Percentiles rank a stretch among this genome's conserved stretches.
Evolutionary conservation across 768 basidiomycete genomes (phyloP).

Genomic region (Boletellus ananas): DNA sequence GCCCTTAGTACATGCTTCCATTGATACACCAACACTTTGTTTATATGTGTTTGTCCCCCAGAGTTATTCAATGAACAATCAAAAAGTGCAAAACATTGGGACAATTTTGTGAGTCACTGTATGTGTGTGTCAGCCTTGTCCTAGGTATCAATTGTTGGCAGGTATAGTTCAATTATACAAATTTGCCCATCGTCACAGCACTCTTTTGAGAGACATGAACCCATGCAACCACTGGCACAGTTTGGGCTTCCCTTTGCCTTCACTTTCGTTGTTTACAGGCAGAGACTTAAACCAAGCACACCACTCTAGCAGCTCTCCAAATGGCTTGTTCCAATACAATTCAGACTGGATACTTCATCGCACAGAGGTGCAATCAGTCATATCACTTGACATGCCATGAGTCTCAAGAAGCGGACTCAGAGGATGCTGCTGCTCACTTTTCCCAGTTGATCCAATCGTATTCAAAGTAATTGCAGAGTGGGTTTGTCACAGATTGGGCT

Average conservation of each 20-base stretch:
- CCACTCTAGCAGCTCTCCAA: conserved; percentile 48
- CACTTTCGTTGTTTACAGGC: conserved; percentile 10
- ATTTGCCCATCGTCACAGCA: conserved; percentile 2
- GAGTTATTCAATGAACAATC: too few relatives aligned
- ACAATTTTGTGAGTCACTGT: too few relatives aligned
- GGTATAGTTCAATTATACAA: conserved; percentile 11
- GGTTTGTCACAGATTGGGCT: conserved; percentile 24
- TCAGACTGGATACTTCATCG: conserved; percentile 44
- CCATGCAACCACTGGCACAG: conserved; percentile 42
- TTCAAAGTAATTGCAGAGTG: conserved; percentile 59
- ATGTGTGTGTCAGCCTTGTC: conserved; percentile 9
- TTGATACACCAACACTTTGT: too few relatives aligned
- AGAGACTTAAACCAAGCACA: conserved; percentile 45
- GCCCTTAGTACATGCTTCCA: too few relatives aligned
- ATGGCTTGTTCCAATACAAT: conserved; percentile 50
- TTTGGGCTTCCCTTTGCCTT: conserved; percentile 27
- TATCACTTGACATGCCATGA: conserved; percentile 49
- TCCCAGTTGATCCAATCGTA: conserved; percentile 67
- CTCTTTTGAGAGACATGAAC: conserved; percentile 50
- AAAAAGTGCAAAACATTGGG: too few relatives aligned
- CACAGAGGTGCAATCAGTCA: conserved; percentile 68
- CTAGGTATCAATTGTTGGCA: conserved; percentile 17
- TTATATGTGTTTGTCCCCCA: too few relatives aligned
- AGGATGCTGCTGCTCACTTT: conserved; percentile 41
- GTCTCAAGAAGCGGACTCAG: neutral